A percentile compares a stretch with the other conserved stretches of the same genome.
phyloP scores from a whole-genome alignment of 2,329 filamentous ascomycete genomes.

The Pyrenophora teres region DNA sequence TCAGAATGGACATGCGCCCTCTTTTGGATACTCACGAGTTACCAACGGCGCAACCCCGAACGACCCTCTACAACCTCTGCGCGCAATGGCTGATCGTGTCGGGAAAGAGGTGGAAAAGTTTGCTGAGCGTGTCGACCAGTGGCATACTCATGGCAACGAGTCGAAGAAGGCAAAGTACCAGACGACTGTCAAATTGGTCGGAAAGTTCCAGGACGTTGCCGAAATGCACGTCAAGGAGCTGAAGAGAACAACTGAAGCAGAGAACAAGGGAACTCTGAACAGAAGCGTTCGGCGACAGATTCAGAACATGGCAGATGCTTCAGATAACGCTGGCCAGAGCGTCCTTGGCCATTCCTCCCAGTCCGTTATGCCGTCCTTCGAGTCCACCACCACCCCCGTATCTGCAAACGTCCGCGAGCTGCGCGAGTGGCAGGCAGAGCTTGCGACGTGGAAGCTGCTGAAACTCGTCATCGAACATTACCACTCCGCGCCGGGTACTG shows the following conservation, averaged over 20 bases:
- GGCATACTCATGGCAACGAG: conserved; percentile 49
- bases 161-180: conserved; percentile 59
- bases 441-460: conserved; percentile 88
- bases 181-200: conserved; percentile 44
- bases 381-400: conserved; percentile 22
- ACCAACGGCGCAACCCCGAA: conserved; percentile 21
- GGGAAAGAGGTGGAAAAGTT: conserved; percentile 86
- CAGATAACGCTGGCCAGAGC: conserved; percentile 15
- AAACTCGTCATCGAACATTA: conserved; percentile 75
- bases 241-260: conserved; percentile 51
- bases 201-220: conserved; percentile 56
- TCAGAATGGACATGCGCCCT: conserved; percentile 15
- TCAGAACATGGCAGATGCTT: conserved; percentile 33
- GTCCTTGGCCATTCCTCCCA: conserved; percentile 26
- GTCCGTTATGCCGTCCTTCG: conserved; percentile 22
- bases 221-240: conserved; percentile 55
- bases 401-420: conserved; percentile 56
- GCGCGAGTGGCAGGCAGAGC: conserved; percentile 76
- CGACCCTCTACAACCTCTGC: conserved; percentile 63
- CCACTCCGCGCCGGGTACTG: conserved; percentile 47
- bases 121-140: conserved; percentile 79
- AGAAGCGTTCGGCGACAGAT: conserved; percentile 42
- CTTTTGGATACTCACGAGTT: conserved; percentile 20
- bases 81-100: conserved; percentile 68
- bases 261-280: conserved; percentile 39